Evolutionary conservation across 306 rosid genomes (phyloP).

Genomic region (Lablab purpureus): DNA sequence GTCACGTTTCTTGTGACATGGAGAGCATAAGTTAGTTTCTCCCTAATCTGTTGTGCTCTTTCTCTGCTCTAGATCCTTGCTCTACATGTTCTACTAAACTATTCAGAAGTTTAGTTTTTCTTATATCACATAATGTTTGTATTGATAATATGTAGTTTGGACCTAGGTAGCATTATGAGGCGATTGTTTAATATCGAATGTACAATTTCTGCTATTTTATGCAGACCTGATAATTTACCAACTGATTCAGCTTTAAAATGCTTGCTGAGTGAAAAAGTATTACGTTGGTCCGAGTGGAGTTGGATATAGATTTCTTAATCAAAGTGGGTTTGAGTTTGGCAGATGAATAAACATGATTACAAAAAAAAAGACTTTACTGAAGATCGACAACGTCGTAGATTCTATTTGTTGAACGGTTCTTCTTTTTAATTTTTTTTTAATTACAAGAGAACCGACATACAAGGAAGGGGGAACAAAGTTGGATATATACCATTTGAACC

Average conservation of each 20-base stretch:
- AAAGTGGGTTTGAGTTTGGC: neutral
- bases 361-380: no score
- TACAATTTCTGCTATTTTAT: conserved; percentile 32
- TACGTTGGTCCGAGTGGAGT: neutral
- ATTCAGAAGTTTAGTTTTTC: conserved; percentile 40
- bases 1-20: conserved; percentile 47
- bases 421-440: neutral
- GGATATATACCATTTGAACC: conserved; percentile 17
- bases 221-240: conserved; percentile 32
- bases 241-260: conserved; percentile 31
- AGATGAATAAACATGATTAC: neutral
- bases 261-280: neutral
- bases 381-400: no score
- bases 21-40: conserved; percentile 45
- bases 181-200: conserved; percentile 29
- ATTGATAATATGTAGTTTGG: conserved; percentile 35
- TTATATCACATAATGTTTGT: conserved; percentile 38
- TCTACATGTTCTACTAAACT: conserved; percentile 39
- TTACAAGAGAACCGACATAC: neutral
- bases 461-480: conserved; percentile 4
- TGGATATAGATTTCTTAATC: neutral
- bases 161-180: conserved; percentile 37
- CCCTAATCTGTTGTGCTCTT: conserved; percentile 33
- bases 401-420: neutral
- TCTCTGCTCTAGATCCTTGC: conserved; percentile 30